A percentile compares a stretch with the other conserved stretches of the same genome.
Evolutionary conservation across 2,329 filamentous ascomycete species (phyloP).

Genomic region (Exophiala bonariae): DNA sequence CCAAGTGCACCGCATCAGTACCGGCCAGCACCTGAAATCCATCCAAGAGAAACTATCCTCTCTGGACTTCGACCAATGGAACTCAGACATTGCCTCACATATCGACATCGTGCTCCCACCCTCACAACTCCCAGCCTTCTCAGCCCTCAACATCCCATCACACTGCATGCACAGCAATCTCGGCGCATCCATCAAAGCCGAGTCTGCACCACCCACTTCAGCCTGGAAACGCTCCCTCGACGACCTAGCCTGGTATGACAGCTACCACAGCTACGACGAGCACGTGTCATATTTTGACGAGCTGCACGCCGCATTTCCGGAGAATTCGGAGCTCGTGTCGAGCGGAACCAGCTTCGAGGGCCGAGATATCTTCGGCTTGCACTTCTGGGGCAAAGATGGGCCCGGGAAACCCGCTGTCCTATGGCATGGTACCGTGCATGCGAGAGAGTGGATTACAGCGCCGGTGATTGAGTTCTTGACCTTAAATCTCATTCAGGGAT

Average conservation of each 20-base stretch:
- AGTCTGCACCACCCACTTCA: slow-evolving; percentile 29
- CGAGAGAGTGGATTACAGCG: slow-evolving; percentile 61
- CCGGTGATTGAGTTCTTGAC: slow-evolving; percentile 58
- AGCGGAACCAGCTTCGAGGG: slow-evolving; percentile 51
- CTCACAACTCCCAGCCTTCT: slow-evolving; percentile 39
- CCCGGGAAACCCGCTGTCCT: slow-evolving; percentile 55
- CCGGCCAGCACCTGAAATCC: slow-evolving; percentile 10
- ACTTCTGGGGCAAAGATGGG: slow-evolving; percentile 51
- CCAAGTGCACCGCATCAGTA: slow-evolving; percentile 26
- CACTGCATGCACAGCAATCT: slow-evolving; percentile 46
- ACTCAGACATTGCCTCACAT: slow-evolving; percentile 26
- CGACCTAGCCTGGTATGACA: slow-evolving; percentile 51
- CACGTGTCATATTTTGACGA: slow-evolving; percentile 52
- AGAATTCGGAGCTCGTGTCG: slow-evolving; percentile 51
- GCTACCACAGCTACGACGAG: slow-evolving; percentile 55
- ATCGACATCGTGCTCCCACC: slow-evolving; percentile 47
- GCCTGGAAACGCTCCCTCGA: slow-evolving; percentile 31
- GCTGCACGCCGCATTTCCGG: slow-evolving; percentile 46
- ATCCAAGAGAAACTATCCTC: slow-evolving; percentile 22
- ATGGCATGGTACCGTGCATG: slow-evolving; percentile 60
- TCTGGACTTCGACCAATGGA: slow-evolving; percentile 24
- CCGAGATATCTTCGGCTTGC: slow-evolving; percentile 48
- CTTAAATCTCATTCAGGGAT: slow-evolving; percentile 50
- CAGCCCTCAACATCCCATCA: slow-evolving; percentile 36
- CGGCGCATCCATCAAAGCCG: slow-evolving; percentile 43